Conservation (phyloP, 2,329 filamentous ascomycete species). For the Pseudocercospora fuligena region DNA sequence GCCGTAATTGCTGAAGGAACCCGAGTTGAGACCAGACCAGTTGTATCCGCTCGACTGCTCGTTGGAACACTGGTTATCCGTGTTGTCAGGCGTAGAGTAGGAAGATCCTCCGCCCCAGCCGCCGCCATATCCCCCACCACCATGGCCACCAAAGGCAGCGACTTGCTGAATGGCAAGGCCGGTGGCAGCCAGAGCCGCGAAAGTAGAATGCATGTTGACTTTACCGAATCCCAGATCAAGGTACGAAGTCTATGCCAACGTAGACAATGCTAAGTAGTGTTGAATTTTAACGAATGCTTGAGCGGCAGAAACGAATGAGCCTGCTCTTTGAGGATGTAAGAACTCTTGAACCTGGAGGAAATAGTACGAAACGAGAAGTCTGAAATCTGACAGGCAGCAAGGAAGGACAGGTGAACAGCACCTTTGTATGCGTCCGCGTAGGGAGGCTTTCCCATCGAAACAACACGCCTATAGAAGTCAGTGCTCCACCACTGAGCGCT, state of each 20-base stretch:
- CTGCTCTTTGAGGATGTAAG: conserved; percentile 42
- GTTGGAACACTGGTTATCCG: conserved; percentile 76
- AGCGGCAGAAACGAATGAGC: conserved; percentile 54
- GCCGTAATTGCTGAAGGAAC: conserved; percentile 68
- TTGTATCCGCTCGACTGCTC: conserved; percentile 72
- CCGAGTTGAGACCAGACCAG: conserved; percentile 68
- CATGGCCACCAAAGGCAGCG: conserved; percentile 44
- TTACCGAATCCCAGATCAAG: conserved; percentile 11
- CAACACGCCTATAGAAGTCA: conserved; percentile 14
- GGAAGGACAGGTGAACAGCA: conserved; percentile 40
- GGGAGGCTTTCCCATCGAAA: conserved; percentile 9
- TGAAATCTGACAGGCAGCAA: conserved; percentile 5
- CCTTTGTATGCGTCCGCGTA: conserved; percentile 42
- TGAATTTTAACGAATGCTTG: conserved; percentile 20
- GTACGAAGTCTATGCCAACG: conserved; percentile 17
- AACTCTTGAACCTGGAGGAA: conserved; percentile 13
- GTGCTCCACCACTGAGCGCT: conserved; percentile 19
- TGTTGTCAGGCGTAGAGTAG: conserved; percentile 73
- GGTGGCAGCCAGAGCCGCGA: conserved; percentile 23
- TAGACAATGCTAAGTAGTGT: conserved; percentile 2
- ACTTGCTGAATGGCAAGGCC: conserved; percentile 51
- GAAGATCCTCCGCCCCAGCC: conserved; percentile 54
- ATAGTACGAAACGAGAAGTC: conserved; percentile 17
- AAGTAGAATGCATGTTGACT: conserved; percentile 25
- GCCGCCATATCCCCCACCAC: conserved; percentile 13